Evolutionary conservation across 73 alveolate species (phyloP).

Genomic region (Tetrahymena thermophila): DNA sequence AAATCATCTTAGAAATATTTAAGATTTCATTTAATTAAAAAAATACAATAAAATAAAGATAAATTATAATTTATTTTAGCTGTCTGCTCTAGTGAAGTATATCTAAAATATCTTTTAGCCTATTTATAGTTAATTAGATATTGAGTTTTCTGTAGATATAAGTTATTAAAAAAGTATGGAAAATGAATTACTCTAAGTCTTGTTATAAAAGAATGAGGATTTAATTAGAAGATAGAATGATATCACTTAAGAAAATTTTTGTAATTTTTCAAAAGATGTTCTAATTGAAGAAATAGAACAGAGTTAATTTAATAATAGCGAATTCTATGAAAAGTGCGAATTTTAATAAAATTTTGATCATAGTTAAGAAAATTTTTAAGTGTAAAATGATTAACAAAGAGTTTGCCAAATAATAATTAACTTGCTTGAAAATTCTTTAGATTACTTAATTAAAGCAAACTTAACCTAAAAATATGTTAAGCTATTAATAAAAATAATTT

Average conservation of each 20-base stretch:
- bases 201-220: no score
- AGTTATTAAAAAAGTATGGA: neutral
- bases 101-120: neutral
- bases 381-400: neutral
- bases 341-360: no score
- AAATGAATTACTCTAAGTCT: no score
- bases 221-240: no score
- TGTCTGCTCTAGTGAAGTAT: neutral
- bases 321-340: neutral
- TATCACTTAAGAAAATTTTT: no score
- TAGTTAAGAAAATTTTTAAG: neutral
- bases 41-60: no score
- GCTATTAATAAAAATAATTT: neutral
- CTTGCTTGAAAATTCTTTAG: neutral
- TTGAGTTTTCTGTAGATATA: neutral
- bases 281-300: no score
- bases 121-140: no score
- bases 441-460: neutral
- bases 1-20: neutral
- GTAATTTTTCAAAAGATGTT: no score
- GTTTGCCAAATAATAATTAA: neutral
- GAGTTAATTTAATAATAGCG: no score
- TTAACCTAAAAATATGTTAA: neutral
- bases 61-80: neutral
- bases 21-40: neutral